phyloP scores from a whole-genome alignment of 2,329 filamentous ascomycete genomes.

The Stemphylium beticola region DNA sequence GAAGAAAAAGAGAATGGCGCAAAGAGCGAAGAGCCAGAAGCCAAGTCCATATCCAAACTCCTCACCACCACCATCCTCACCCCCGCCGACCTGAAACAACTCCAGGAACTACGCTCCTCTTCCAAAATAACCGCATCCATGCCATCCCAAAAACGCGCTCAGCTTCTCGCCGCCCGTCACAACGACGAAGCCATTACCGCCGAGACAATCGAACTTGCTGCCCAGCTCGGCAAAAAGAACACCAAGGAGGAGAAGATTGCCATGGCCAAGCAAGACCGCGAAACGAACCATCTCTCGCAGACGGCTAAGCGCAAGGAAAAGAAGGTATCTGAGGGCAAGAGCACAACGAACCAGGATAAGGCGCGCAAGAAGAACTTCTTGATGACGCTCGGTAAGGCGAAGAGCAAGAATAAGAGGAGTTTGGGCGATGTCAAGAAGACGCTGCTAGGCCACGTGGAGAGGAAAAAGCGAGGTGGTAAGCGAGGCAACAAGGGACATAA shows the following conservation, averaged over 20 bases:
- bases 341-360: conserved; percentile 97
- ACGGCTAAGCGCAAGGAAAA: conserved; percentile 84
- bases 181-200: conserved; percentile 89
- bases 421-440: conserved; percentile 83
- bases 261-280: conserved; percentile 81
- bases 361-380: conserved; percentile 96
- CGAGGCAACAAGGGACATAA: conserved; percentile 67
- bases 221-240: conserved; percentile 75
- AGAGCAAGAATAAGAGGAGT: conserved; percentile 93
- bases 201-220: conserved; percentile 87
- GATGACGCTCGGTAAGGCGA: conserved; percentile 97
- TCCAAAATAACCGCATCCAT: conserved; percentile 72
- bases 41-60: conserved; percentile 62
- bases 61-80: conserved; percentile 95
- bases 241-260: conserved; percentile 91
- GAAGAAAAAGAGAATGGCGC: conserved; percentile 50
- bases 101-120: conserved; percentile 81
- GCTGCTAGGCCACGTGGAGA: conserved; percentile 79
- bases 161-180: conserved; percentile 62
- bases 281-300: conserved; percentile 83
- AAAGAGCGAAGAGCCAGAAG: conserved; percentile 48
- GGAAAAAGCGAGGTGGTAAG: conserved; percentile 83
- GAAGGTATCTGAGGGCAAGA: conserved; percentile 90
- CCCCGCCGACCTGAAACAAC: conserved; percentile 92
- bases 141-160: conserved; percentile 51